These are phyloP conservation scores for Larix kaempferi DNA, from an alignment of 75 land plant species.

Conservation along the genomic window DNA sequence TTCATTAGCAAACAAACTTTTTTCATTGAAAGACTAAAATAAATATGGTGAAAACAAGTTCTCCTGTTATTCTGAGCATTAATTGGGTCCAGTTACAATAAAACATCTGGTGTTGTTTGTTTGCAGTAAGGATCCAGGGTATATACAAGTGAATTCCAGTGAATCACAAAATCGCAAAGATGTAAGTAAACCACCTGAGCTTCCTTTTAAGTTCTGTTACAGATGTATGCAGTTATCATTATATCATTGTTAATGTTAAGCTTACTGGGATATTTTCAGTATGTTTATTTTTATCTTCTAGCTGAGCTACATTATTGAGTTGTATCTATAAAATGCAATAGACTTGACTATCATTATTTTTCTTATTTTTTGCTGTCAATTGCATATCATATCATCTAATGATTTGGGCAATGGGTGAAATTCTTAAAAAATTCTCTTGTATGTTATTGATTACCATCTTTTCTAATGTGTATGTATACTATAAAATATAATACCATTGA, in stretches of 20 bases:
- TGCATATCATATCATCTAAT: background rate
- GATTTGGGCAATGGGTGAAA: background rate
- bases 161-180: slow-evolving; percentile 58
- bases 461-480: background rate
- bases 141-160: slow-evolving; percentile 44
- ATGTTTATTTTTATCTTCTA: background rate
- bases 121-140: slow-evolving; percentile 96
- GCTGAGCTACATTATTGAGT: background rate
- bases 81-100: background rate
- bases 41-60: background rate
- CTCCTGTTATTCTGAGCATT: background rate
- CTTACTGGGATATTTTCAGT: background rate
- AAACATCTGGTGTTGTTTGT: slow-evolving; percentile 4
- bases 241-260: background rate
- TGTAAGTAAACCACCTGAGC: slow-evolving; percentile 38
- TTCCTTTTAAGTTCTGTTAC: background rate
- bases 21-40: background rate
- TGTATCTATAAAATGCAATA: background rate
- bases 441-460: background rate
- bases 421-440: background rate
- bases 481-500: background rate
- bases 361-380: background rate
- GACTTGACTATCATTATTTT: background rate
- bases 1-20: too few species aligned
- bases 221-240: background rate